A percentile compares a stretch with the other conserved stretches of the same genome.
phyloP scores from a whole-genome alignment of 2,329 filamentous ascomycete genomes.

The Ophiognomonia clavigignenti-juglandacearum region DNA sequence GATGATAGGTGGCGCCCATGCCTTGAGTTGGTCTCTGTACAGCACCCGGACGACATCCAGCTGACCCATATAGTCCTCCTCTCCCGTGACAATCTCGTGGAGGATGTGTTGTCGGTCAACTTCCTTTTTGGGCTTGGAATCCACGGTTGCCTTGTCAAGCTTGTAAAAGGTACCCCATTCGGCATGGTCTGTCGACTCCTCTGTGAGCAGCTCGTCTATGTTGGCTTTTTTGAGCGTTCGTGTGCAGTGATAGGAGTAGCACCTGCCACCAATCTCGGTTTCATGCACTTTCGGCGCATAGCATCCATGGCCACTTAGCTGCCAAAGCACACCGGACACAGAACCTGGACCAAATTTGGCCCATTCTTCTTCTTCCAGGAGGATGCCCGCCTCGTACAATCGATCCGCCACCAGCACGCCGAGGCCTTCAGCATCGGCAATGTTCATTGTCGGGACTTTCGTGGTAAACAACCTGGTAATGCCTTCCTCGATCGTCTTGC shows the following conservation, averaged over 20 bases:
- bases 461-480: slow-evolving; percentile 84
- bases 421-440: slow-evolving; percentile 87
- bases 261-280: slow-evolving; percentile 64
- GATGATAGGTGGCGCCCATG: slow-evolving; percentile 74
- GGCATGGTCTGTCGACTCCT: slow-evolving; percentile 63
- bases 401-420: slow-evolving; percentile 70
- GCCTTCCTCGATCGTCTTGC: slow-evolving; percentile 80
- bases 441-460: slow-evolving; percentile 98
- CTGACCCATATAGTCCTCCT: slow-evolving; percentile 86
- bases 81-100: slow-evolving; percentile 90
- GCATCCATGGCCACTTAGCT: slow-evolving; percentile 85
- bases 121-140: slow-evolving; percentile 74
- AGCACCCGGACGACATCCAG: slow-evolving; percentile 79
- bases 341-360: slow-evolving; percentile 80
- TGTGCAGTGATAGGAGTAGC: slow-evolving; percentile 92
- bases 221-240: slow-evolving; percentile 93
- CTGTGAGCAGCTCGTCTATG: slow-evolving; percentile 66
- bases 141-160: slow-evolving; percentile 70
- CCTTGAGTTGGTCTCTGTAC: slow-evolving; percentile 75
- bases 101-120: slow-evolving; percentile 89
- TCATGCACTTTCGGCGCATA: slow-evolving; percentile 84
- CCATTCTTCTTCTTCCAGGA: slow-evolving; percentile 94
- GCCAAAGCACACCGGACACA: slow-evolving; percentile 87
- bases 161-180: slow-evolving; percentile 92
- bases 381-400: slow-evolving; percentile 73